Evolutionary conservation across 306 rosid species (phyloP).

Genomic region (Glycyrrhiza uralensis): DNA sequence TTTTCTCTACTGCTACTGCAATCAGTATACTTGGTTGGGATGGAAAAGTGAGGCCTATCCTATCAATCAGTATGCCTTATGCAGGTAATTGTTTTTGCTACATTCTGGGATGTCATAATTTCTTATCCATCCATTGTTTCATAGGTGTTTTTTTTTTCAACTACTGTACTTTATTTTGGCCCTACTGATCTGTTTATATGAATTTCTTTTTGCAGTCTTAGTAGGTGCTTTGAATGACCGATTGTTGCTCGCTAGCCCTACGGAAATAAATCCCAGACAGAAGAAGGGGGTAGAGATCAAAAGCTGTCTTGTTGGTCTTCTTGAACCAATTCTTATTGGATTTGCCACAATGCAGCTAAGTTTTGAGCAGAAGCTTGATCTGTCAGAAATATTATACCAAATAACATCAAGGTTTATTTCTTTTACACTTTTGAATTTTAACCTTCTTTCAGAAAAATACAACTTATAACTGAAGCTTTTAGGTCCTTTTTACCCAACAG

Average conservation of each 20-base stretch:
- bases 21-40: slow-evolving; percentile 95
- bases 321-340: slow-evolving; percentile 95
- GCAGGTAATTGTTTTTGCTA: slow-evolving; percentile 58
- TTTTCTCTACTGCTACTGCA: slow-evolving; percentile 85
- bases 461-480: neutral
- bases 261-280: slow-evolving; percentile 92
- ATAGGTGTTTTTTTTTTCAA: neutral
- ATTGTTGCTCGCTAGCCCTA: slow-evolving; percentile 78
- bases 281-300: slow-evolving; percentile 84
- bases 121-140: slow-evolving; percentile 20
- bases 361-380: slow-evolving; percentile 94
- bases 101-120: neutral
- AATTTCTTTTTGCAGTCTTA: slow-evolving; percentile 61
- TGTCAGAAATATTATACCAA: slow-evolving; percentile 89
- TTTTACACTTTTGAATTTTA: slow-evolving; percentile 8
- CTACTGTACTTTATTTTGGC: neutral
- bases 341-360: slow-evolving; percentile 94
- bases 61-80: slow-evolving; percentile 77
- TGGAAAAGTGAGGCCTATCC: slow-evolving; percentile 85
- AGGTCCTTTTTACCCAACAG: neutral
- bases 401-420: slow-evolving; percentile 82
- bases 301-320: slow-evolving; percentile 98
- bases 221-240: slow-evolving; percentile 90
- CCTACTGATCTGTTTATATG: slow-evolving; percentile 31
- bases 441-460: neutral